A percentile compares a stretch with the other conserved stretches of the same genome.
Conservation (phyloP, 2,329 filamentous ascomycete genomes). For the Aureobasidium sp. region DNA sequence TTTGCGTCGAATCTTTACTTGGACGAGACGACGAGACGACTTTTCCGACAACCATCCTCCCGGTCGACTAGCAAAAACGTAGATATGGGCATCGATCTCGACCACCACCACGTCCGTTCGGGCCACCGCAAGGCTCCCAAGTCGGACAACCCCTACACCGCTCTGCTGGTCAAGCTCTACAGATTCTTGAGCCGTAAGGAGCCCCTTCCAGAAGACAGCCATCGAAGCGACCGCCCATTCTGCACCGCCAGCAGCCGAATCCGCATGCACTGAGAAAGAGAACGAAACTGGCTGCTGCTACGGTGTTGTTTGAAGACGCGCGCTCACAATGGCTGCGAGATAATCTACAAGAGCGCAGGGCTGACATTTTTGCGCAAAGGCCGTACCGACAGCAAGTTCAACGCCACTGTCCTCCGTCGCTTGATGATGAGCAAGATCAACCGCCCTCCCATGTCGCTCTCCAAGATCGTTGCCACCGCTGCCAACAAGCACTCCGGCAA, state of each 20-base stretch:
- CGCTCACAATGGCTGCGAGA: neutral
- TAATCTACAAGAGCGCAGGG: constrained; percentile 6
- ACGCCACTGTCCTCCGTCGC: constrained; percentile 95
- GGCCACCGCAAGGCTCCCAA: constrained; percentile 72
- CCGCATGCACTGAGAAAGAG: neutral
- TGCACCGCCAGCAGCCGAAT: neutral
- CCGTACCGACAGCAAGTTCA: constrained; percentile 95
- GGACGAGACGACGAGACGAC: constrained; percentile 10
- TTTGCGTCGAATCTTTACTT: neutral
- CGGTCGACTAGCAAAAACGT: constrained; percentile 8
- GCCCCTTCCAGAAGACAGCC: neutral
- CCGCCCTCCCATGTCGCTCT: constrained; percentile 83
- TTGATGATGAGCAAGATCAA: constrained; percentile 99
- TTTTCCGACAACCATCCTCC: constrained; percentile 6
- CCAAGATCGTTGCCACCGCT: constrained; percentile 65
- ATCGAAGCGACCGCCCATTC: neutral
- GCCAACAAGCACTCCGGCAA: constrained; percentile 45
- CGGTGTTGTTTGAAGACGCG: neutral
- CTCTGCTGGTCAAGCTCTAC: constrained; percentile 74
- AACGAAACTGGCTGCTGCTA: neutral
- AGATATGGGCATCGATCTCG: constrained; percentile 23
- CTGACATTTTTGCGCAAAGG: constrained; percentile 44
- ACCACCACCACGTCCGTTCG: constrained; percentile 60
- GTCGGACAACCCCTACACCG: constrained; percentile 44
- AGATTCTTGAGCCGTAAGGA: constrained; percentile 27